phyloP scores from a whole-genome alignment of 2,329 filamentous ascomycete genomes.

The Apiospora arundinis region DNA sequence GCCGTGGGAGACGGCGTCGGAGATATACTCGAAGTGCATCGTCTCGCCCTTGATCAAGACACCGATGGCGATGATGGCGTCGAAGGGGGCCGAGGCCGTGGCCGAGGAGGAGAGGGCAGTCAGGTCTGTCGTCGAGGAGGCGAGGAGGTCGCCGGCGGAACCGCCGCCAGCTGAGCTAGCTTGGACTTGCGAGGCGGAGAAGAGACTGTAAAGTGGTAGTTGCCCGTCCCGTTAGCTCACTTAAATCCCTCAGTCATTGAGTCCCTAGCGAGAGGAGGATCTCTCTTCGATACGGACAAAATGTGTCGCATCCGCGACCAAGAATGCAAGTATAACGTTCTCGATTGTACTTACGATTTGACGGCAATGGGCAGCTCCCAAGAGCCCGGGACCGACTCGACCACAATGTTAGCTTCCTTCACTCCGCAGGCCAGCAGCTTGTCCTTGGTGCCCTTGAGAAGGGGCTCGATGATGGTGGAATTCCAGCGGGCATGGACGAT shows the following conservation, averaged over 20 bases:
- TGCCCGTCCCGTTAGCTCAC: background rate
- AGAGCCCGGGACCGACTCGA: conserved; percentile 89
- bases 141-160: conserved; percentile 75
- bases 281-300: too few species aligned
- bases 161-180: conserved; percentile 66
- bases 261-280: too few species aligned
- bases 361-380: conserved; percentile 95
- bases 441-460: conserved; percentile 81
- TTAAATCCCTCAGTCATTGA: too few species aligned
- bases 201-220: conserved; percentile 63
- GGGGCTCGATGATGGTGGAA: conserved; percentile 80
- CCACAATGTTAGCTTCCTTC: conserved; percentile 83
- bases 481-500: conserved; percentile 99
- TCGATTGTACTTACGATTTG: conserved; percentile 67
- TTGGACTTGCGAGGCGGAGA: conserved; percentile 85
- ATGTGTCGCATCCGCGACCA: too few species aligned
- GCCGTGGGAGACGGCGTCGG: conserved; percentile 87
- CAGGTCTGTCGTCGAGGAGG: conserved; percentile 73
- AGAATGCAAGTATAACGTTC: conserved; percentile 23
- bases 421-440: conserved; percentile 82
- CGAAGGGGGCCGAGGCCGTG: conserved; percentile 71
- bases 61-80: conserved; percentile 93
- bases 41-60: conserved; percentile 98
- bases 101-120: conserved; percentile 56
- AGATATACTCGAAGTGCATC: conserved; percentile 99